Evolutionary conservation across 2,329 filamentous ascomycete species (phyloP), one percentile per base, ranked within the genome.

Genomic region (Camptophora hylomeconis): DNA sequence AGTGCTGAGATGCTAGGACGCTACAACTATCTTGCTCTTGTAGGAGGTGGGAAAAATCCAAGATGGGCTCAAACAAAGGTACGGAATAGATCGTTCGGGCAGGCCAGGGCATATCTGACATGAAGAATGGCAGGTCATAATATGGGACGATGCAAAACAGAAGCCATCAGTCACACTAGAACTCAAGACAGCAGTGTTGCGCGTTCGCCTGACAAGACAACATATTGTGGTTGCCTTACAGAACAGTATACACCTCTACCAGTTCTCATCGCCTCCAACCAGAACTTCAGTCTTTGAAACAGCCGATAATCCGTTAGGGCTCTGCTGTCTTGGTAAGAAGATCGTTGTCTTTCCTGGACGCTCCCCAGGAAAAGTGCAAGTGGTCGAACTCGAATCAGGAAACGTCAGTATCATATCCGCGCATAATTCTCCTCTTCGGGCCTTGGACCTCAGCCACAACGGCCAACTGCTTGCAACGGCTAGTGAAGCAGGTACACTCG

Each of bases 391-490:
- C 7, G 63, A 65, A 11, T 82, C 75, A 0, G 75, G 75, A 27
- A 87, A 81, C 45, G 82, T 95, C 40, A 92, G 79, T 57, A 93
- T 98, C 51, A 83, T 95, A 35, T 83, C 84, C 1, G 89, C 87
- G 3, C 89, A 98, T 51, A 75, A 77, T 4, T 78, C 79, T 1
- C 65, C 79, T 0, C 60, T 98, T 11, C 72, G 79, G 36, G 83
- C 84, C 22, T 65, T 98, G 40, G 70, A 76, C 7, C 60, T 98
- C 19, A 92, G 82, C 42, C 67, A 66, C 0, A 80, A 93, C 47
- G 84, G 81, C 3, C 71, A 82, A 26, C 57, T 92, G 10, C 60
- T 95, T 17, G 89, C 86, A 9, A 94, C 84, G 1, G 87, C 87
- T 7, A 93, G 86, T 52, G 81, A 93, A 54, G 81, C 70, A 41